These are phyloP conservation scores for Crucibulum laeve DNA, from an alignment of 768 basidiomycete species.

Conservation along the genomic window DNA sequence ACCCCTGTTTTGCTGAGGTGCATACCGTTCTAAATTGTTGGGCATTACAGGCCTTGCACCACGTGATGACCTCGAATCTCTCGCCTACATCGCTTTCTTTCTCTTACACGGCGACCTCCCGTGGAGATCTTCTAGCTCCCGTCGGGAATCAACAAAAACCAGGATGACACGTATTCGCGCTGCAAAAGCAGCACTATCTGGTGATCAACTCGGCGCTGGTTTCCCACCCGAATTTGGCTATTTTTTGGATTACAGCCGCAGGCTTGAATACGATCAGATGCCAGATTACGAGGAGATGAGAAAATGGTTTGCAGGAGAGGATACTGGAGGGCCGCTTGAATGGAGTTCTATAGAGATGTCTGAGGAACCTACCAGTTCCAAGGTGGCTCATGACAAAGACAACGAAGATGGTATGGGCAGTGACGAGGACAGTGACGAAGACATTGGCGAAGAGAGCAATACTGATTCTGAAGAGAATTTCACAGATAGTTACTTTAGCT, in stretches of 20 bases:
- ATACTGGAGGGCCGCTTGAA: no score
- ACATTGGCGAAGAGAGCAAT: background rate
- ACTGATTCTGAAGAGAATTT: background rate
- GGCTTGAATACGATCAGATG: no score
- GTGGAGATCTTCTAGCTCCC: slow-evolving; percentile 21
- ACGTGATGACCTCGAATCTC: slow-evolving; percentile 54
- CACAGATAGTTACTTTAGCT: background rate
- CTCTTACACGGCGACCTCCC: slow-evolving; percentile 45
- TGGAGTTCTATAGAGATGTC: no score
- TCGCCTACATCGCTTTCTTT: slow-evolving; percentile 52
- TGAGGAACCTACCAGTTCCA: no score
- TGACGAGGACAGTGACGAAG: background rate
- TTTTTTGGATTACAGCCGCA: no score
- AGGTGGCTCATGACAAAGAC: no score
- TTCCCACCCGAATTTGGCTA: no score
- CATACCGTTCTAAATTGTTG: background rate
- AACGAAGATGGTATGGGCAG: background rate
- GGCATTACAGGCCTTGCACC: slow-evolving; percentile 18
- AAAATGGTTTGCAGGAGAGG: no score
- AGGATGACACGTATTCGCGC: background rate
- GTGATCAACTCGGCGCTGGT: no score
- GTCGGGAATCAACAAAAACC: background rate
- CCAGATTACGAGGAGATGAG: no score
- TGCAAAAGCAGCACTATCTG: background rate
- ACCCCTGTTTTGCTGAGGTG: background rate